Conservation (phyloP, 2,329 filamentous ascomycete species). For the Aschersonia sp. region DNA sequence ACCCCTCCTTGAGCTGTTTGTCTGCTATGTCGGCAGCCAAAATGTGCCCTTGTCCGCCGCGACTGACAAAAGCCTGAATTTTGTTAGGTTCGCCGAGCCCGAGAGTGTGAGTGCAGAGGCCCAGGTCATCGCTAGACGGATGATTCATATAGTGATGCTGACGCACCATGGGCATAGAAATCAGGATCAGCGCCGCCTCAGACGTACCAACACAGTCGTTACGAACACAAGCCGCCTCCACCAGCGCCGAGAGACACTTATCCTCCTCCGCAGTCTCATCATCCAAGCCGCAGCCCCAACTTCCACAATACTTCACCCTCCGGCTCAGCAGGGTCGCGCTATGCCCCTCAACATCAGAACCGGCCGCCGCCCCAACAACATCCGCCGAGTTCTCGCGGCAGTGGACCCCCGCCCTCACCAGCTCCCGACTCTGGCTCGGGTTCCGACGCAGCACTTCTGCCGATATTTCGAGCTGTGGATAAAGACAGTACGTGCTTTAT, state of each 20-base stretch:
- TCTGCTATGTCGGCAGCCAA: slow-evolving; percentile 3
- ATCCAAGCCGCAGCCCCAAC: slow-evolving; percentile 2
- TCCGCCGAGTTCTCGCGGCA: slow-evolving; percentile 38
- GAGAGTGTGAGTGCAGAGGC: slow-evolving; percentile 47
- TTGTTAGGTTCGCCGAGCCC: slow-evolving; percentile 55
- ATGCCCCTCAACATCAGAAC: slow-evolving; percentile 11
- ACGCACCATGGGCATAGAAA: slow-evolving; percentile 18
- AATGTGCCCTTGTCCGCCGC: neutral
- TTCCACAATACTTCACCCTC: neutral
- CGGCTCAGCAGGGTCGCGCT: slow-evolving; percentile 10
- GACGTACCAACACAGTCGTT: slow-evolving; percentile 18
- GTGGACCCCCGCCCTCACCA: slow-evolving; percentile 53
- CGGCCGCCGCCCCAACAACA: slow-evolving; percentile 25
- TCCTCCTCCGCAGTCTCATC: neutral
- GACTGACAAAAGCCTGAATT: neutral
- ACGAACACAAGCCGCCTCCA: slow-evolving; percentile 34
- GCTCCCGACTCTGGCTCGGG: slow-evolving; percentile 31
- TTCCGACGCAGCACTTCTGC: slow-evolving; percentile 62
- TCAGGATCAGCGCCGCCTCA: slow-evolving; percentile 13
- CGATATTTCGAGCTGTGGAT: slow-evolving; percentile 83
- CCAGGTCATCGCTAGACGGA: too few relatives aligned
- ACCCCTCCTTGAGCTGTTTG: too few relatives aligned
- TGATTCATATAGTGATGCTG: too few relatives aligned
- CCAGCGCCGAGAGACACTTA: slow-evolving; percentile 6
- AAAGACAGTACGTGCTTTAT: slow-evolving; percentile 43